These are phyloP conservation scores for Sporisorium sorghi DNA, from an alignment of 1,284 basidiomycete genomes.

Conservation along the genomic window DNA sequence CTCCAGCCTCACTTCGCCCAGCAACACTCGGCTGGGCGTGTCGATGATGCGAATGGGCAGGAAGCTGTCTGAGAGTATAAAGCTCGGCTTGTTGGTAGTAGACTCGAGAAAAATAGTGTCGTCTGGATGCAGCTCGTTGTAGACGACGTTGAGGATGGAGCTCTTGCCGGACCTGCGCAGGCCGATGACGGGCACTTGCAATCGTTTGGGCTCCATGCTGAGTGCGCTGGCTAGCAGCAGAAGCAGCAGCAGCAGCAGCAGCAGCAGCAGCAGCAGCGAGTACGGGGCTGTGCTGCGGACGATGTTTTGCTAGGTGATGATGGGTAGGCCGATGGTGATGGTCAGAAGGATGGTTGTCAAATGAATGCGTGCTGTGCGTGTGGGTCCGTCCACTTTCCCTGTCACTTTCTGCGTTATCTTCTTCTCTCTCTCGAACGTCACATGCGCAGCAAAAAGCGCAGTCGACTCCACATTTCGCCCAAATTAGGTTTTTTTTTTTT, in stretches of 20 bases:
- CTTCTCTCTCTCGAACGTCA: not conserved
- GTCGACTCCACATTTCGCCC: constrained; percentile 14
- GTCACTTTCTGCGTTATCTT: constrained; percentile 5
- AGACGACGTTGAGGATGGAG: constrained; percentile 89
- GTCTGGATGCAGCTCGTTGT: constrained; percentile 83
- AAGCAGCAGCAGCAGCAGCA: no score
- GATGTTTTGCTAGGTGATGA: no score
- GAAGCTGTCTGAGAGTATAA: constrained; percentile 76
- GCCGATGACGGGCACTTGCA: constrained; percentile 50
- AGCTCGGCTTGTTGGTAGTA: constrained; percentile 41
- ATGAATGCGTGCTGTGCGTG: constrained; percentile 2
- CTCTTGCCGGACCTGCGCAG: constrained; percentile 80
- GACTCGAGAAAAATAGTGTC: constrained; percentile 90
- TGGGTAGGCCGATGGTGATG: constrained; percentile 8
- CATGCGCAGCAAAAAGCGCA: constrained; percentile 1
- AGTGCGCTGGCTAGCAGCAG: not conserved
- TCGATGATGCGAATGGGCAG: constrained; percentile 96
- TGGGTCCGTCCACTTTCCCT: constrained; percentile 12
- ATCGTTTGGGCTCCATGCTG: constrained; percentile 34
- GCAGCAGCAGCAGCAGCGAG: no score
- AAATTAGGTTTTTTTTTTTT: not conserved
- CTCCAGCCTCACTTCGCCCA: constrained; percentile 35
- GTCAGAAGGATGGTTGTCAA: not conserved
- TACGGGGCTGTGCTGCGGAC: no score
- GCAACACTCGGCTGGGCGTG: constrained; percentile 81